Conservation (phyloP, 1,139 yeast species). For the Candida anutae region DNA sequence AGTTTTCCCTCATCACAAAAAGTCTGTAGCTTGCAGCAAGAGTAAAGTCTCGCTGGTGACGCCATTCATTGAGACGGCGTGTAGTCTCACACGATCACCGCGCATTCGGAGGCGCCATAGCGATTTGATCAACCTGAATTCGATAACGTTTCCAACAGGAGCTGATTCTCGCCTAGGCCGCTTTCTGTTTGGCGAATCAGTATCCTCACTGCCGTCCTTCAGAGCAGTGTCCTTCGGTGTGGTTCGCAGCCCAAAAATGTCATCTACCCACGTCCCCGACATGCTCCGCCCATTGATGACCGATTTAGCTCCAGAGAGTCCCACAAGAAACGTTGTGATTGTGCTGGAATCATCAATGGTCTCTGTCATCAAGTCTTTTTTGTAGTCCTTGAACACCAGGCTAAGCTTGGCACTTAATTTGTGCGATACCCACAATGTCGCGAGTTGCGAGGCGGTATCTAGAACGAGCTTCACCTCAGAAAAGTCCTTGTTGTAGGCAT, state of each 20-base stretch:
- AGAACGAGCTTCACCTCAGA: conserved; percentile 24
- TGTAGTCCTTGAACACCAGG: conserved; percentile 18
- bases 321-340: conserved; percentile 12
- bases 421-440: conserved; percentile 19
- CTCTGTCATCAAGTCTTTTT: conserved; percentile 15
- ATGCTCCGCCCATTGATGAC: conserved; percentile 30
- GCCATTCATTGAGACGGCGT: conserved; percentile 27
- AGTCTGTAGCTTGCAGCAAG: conserved; percentile 12
- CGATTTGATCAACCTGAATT: conserved; percentile 23
- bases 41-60: conserved; percentile 18
- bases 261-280: conserved; percentile 28
- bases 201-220: conserved; percentile 5
- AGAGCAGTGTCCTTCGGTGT: too few relatives aligned
- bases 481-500: conserved; percentile 7
- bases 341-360: conserved; percentile 11
- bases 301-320: conserved; percentile 21
- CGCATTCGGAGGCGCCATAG: conserved; percentile 27
- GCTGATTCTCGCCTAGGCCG: conserved; percentile 7
- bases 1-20: conserved; percentile 9
- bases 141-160: conserved; percentile 30
- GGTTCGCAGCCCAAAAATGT: conserved; percentile 14
- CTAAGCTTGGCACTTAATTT: conserved; percentile 16
- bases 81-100: conserved; percentile 17
- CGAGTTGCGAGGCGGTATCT: conserved; percentile 19
- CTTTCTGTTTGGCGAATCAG: conserved; percentile 5